Base-by-base conservation (phyloP, 495 filamentous ascomycete genomes). In the Penicillium cosmopolitanum region DNA sequence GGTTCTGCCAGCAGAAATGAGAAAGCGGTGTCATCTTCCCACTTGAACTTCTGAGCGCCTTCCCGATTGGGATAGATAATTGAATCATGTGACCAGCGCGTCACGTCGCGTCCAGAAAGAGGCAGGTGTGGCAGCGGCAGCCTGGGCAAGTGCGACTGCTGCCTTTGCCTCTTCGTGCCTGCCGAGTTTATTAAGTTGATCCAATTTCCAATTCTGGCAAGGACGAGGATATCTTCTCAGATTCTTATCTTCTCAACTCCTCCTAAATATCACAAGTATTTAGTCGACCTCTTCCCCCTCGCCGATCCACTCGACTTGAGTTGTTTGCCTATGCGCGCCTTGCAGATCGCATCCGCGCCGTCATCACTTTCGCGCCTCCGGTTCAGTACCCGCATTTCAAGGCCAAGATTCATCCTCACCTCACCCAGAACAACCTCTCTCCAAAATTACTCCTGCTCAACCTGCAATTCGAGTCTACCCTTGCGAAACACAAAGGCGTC, bases 11-110 rank as follows among this genome's bases (percentile, higher is more conserved):
- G 12, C 19, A 21, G 2, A 25, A 57, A 51, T 28, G 15, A 4
- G 36, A 40, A 53, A 31, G 68, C 72, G 72, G 72, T 73, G 58
- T 46, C 9, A 25, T 13, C 18, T 28, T 46, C 42, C 10, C 42
- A 21, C 15, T 15, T 44, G 11, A 18, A 18, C 11, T 15, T 15
- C n/a, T 9, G 21, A 2, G 4, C 4, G 3, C 4, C 16, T 53
- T 61, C 61, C 51, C 13, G 28, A 52, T 56, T 33, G 2, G 56
- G 63, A 23, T 57, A 59, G 38, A 60, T 66, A 52, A n/a, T n/a
- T 31, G 28, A 11, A 12, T 40, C 75, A 76, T 71, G 73, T 77
- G 75, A 75, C 56, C 33, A 9, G 56, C 75, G 75, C 74, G 76
- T 76, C 71, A 69, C 63, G 70, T 74, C 73, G 63, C 75, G 73